These are phyloP conservation scores for Catharanthus roseus DNA, from an alignment of 257 asterid genomes.

Conservation along the genomic window DNA sequence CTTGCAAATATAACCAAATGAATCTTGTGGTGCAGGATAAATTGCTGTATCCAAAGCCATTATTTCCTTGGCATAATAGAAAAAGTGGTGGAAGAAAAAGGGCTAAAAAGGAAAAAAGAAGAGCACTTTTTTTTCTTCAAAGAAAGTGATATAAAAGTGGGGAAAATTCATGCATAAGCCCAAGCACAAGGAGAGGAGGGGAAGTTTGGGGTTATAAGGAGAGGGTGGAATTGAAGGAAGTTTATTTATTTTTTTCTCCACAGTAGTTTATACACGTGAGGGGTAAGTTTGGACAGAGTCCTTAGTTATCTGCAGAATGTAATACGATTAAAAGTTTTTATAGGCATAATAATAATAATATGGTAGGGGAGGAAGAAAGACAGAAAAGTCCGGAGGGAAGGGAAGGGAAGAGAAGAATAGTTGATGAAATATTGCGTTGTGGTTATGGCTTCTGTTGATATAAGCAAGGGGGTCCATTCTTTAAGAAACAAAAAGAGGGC, in stretches of 20 bases:
- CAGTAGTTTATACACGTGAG: constrained; percentile 22
- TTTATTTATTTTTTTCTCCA: no score
- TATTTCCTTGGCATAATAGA: constrained; percentile 1
- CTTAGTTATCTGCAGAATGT: background rate
- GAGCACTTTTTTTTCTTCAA: constrained; percentile 9
- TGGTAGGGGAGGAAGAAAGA: no score
- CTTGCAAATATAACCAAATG: constrained; percentile 28
- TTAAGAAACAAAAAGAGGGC: constrained; percentile 19
- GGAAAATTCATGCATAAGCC: constrained; percentile 25
- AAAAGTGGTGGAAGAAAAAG: constrained; percentile 8
- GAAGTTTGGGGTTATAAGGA: no score
- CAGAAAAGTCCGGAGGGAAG: no score
- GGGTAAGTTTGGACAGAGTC: constrained; percentile 20
- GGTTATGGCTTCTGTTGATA: constrained; percentile 1
- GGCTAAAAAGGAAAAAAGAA: constrained; percentile 3
- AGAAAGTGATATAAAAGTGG: constrained; percentile 17
- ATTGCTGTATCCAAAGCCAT: constrained; percentile 39
- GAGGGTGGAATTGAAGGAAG: background rate
- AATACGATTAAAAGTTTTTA: no score
- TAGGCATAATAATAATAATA: background rate
- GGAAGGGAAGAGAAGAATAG: no score
- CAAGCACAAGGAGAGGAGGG: constrained; percentile 20
- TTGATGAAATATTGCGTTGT: background rate
- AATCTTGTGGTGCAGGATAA: constrained; percentile 32
- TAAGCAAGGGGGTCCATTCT: no score